Base-by-base conservation (phyloP, 163 green algal genomes). In the Scenedesmus sp. region DNA sequence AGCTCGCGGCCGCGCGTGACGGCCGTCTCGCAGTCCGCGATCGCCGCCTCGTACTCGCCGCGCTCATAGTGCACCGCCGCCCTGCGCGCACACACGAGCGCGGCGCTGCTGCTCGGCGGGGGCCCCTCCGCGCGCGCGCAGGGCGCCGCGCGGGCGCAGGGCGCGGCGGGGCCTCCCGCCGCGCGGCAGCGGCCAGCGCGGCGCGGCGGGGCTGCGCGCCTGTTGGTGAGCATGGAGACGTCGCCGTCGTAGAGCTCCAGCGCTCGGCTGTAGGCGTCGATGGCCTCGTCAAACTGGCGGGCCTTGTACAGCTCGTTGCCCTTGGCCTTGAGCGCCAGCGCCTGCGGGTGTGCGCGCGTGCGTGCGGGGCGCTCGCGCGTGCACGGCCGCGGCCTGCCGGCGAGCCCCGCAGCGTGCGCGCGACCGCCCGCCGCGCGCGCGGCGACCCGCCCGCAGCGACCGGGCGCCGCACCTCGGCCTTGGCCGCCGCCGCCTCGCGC, bases 241-340 rank as follows among this genome's bases (percentile, higher is more conserved):
- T 99, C 96, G 0, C 85, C 67, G 57, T 95, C 88, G 80, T 95
- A 93, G 36, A 63, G 88, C 78, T 98, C 94, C 4, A 97, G 74
- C 11, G 96, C 96, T 44, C 79, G 84, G 82, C 91, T 91, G 83
- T 99, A 99, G 72, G 97, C 91, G 31, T 70, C 29, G 5, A 99
- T 88, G 20, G 96, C 96, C 54, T 89, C 84, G 0, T 97, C 95
- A 86, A 99, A 99, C 2, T 84, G 60, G 69, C 92, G 93, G 29
- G 86, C 86, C 87, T 99, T 99, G 89, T 99, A 99, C 22, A 92
- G 90, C 36, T 91, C 93, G 64, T 98, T 99, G 57, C 97, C 97
- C 42, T 74, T 28, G 53, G 85, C 80, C 85, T 93, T 93, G 78
- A 86, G 74, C 58, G 74, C 78, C 56, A 78, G 60, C 29, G 78